These are phyloP conservation scores for Gossypium trilobum DNA, from an alignment of 441 rosid species.

Conservation along the genomic window DNA sequence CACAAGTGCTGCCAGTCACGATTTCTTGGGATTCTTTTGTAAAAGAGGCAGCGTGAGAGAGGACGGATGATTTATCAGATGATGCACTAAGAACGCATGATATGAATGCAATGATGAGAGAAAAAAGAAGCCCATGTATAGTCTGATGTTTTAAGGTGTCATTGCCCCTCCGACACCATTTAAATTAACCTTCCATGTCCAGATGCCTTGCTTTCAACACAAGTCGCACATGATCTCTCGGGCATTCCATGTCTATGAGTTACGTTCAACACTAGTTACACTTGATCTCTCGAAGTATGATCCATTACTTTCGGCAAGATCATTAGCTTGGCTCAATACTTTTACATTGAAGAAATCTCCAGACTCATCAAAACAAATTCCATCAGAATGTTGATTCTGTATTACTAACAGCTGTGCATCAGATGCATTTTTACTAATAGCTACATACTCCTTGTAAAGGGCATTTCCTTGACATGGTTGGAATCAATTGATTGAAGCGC, in stretches of 20 bases:
- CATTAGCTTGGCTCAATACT: background rate
- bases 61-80: no score
- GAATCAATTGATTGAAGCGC: background rate
- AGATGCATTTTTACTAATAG: background rate
- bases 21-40: no score
- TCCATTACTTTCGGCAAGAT: background rate
- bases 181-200: slow-evolving; percentile 33
- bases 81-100: no score
- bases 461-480: background rate
- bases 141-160: no score
- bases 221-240: background rate
- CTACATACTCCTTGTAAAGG: background rate
- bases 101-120: no score
- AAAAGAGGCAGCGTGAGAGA: no score
- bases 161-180: slow-evolving; percentile 34
- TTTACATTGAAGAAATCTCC: background rate
- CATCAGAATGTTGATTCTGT: background rate
- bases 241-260: background rate
- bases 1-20: slow-evolving; percentile 67
- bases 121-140: no score
- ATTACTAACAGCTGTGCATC: background rate
- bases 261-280: background rate
- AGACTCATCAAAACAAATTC: background rate
- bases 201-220: slow-evolving; percentile 35
- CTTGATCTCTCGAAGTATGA: background rate